Evolutionary conservation across 2,329 filamentous ascomycete genomes (phyloP).

Genomic region (Reticulascus tulasneorum): DNA sequence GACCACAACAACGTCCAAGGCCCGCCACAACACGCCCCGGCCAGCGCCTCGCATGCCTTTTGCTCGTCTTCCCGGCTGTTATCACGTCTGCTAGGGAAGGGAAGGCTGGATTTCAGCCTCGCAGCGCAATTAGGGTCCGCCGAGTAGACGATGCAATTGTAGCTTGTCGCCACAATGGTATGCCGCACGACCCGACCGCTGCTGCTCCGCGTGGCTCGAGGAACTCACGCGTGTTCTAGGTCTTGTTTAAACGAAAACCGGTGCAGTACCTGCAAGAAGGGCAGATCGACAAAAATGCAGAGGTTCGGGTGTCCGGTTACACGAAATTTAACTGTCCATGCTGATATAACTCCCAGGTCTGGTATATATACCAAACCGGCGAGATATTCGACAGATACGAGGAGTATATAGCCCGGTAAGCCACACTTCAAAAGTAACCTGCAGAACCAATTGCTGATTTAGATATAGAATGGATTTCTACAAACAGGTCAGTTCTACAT

Average conservation of each 20-base stretch:
- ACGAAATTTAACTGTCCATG: too few relatives aligned
- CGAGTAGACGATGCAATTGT: conserved; percentile 14
- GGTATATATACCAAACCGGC: conserved; percentile 84
- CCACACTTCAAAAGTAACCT: too few relatives aligned
- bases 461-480: conserved; percentile 82
- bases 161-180: conserved; percentile 28
- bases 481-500: conserved; percentile 62
- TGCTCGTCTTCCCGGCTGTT: conserved; percentile 4
- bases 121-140: conserved; percentile 22
- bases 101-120: conserved; percentile 37
- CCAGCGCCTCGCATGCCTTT: not conserved
- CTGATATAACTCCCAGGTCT: conserved; percentile 58
- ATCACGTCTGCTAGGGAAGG: too few relatives aligned
- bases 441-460: too few relatives aligned
- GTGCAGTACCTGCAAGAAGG: conserved; percentile 73
- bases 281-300: conserved; percentile 74
- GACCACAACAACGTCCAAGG: conserved; percentile 7
- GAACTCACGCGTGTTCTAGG: conserved; percentile 49
- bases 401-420: conserved; percentile 77
- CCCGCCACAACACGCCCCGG: conserved; percentile 17
- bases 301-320: conserved; percentile 68
- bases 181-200: conserved; percentile 6
- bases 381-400: conserved; percentile 90
- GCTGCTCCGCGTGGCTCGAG: not conserved
- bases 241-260: conserved; percentile 93